Percentiles rank a stretch among this genome's conserved stretches.
Conservation (phyloP, 75 land plant genomes). For the Sequoiadendron giganteum region DNA sequence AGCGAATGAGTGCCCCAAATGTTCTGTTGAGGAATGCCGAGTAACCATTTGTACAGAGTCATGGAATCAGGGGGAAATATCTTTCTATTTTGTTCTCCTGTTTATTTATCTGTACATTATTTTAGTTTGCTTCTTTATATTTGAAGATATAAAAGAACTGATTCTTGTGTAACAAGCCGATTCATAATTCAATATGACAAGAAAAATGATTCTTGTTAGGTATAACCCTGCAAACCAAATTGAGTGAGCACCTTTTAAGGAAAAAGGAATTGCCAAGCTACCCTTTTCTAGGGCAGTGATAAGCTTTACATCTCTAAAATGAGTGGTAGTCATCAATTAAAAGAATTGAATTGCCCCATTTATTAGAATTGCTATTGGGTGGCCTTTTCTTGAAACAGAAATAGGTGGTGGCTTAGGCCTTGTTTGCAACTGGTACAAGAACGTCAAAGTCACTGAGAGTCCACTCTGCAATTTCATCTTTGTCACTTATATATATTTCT, state of each 20-base stretch:
- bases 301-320: neutral
- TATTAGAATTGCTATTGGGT: neutral
- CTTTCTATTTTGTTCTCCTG: too few relatives aligned
- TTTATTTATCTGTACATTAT: too few relatives aligned
- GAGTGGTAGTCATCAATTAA: too few relatives aligned
- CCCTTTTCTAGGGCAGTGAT: neutral
- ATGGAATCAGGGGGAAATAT: too few relatives aligned
- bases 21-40: too few relatives aligned
- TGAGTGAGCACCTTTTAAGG: neutral
- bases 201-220: neutral
- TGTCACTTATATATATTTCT: conserved; percentile 55
- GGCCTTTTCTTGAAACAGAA: neutral
- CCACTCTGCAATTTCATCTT: conserved; percentile 62
- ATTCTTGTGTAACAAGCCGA: too few relatives aligned
- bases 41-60: too few relatives aligned
- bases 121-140: too few relatives aligned
- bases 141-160: too few relatives aligned
- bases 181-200: neutral
- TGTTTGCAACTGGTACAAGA: conserved; percentile 17
- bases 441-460: conserved; percentile 76
- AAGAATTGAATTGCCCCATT: too few relatives aligned
- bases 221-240: neutral
- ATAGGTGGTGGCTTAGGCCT: neutral
- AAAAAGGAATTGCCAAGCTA: neutral
- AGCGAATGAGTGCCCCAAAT: too few relatives aligned